A percentile compares a stretch with the other conserved stretches of the same genome.
Evolutionary conservation across 106 monocot genomes (phyloP).

Genomic region (Dioscorea alata): DNA sequence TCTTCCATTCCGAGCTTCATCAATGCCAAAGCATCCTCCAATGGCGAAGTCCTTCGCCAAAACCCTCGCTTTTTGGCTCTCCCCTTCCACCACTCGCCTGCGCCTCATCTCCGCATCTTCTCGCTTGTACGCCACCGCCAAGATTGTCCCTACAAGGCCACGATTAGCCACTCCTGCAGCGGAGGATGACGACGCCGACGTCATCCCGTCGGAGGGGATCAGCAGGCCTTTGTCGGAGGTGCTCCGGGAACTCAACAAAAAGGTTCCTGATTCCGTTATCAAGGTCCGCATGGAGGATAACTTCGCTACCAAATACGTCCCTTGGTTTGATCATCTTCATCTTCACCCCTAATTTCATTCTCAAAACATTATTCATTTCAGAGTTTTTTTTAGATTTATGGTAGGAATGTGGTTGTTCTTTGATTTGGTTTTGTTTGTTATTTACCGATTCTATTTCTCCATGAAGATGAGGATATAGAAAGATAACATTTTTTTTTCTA

Average conservation of each 20-base stretch:
- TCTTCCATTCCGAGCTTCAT: no score
- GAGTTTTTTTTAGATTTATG: no score
- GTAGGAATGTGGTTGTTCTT: no score
- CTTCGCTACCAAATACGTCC: constrained; percentile 43
- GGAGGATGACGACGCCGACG: constrained; percentile 29
- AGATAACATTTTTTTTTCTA: no score
- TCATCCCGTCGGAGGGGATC: constrained; percentile 41
- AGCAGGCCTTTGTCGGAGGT: constrained; percentile 53
- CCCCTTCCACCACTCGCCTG: not conserved
- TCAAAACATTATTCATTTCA: no score
- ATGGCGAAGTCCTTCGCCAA: no score
- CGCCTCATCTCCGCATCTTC: not conserved
- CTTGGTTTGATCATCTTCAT: constrained; percentile 26
- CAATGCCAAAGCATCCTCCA: no score
- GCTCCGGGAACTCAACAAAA: constrained; percentile 50
- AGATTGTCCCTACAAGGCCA: constrained; percentile 10
- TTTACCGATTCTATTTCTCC: no score
- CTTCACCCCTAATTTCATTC: no score
- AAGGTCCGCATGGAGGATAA: constrained; percentile 37
- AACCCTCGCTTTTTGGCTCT: no score
- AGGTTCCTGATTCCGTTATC: constrained; percentile 58
- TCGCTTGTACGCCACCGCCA: constrained; percentile 21
- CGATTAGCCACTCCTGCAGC: not conserved
- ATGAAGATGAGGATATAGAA: no score
- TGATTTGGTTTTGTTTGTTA: no score